Evolutionary conservation across 176 grass and related monocot genomes (phyloP).

Genomic region (sorghum (Sorghum bicolor)): DNA sequence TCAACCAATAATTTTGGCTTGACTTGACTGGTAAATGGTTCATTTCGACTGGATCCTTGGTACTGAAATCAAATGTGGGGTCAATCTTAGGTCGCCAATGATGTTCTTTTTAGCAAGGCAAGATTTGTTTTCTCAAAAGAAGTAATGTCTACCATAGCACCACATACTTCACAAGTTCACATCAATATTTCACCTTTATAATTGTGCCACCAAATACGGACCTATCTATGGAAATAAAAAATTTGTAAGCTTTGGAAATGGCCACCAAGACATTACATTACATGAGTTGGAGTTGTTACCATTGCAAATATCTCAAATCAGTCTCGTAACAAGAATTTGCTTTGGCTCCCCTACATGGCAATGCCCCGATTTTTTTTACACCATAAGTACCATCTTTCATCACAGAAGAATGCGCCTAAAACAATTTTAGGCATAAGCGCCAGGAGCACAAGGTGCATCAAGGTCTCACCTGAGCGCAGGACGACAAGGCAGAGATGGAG

Average conservation of each 20-base stretch:
- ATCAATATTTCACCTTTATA: background rate
- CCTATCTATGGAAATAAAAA: background rate
- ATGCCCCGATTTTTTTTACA: background rate
- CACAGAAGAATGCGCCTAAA: background rate
- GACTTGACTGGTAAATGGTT: background rate
- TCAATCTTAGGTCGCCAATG: background rate
- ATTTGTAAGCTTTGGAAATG: too few relatives aligned
- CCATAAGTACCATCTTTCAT: background rate
- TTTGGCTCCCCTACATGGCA: background rate
- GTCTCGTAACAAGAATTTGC: background rate
- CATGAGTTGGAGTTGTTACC: background rate
- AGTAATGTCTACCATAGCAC: background rate
- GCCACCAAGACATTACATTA: background rate
- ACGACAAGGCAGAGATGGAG: slow-evolving; percentile 62
- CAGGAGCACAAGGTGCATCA: background rate
- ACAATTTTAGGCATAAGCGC: background rate
- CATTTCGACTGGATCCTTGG: background rate
- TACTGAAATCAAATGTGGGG: background rate
- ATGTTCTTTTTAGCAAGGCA: background rate
- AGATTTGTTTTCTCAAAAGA: background rate
- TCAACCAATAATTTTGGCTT: background rate
- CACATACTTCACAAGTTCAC: too few relatives aligned
- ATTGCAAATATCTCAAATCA: background rate
- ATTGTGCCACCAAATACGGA: background rate
- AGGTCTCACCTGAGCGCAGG: slow-evolving; percentile 46